A percentile compares a stretch with the other conserved stretches of the same genome.
Conservation (phyloP, 768 basidiomycete species). For the Suillus subaureus region DNA sequence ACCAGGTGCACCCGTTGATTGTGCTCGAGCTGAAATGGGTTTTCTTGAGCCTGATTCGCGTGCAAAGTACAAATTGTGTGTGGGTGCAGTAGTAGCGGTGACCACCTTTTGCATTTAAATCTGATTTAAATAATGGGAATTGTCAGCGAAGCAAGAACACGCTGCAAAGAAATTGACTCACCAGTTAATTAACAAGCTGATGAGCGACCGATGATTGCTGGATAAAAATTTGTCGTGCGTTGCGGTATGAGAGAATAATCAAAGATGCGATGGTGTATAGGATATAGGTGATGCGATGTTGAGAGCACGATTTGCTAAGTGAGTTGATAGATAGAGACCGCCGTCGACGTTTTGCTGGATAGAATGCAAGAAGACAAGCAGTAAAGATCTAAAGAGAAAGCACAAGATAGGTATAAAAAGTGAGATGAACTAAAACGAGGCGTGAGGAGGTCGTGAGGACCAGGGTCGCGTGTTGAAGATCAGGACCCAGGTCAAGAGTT, state of each 20-base stretch:
- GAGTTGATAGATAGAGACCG: conserved; percentile 39
- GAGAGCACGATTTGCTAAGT: conserved; percentile 37
- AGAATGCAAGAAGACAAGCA: conserved; percentile 37
- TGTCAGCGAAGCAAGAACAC: conserved; percentile 16
- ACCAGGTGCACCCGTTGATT: conserved; percentile 38
- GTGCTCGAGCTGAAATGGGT: conserved; percentile 31
- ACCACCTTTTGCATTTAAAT: conserved; percentile 76
- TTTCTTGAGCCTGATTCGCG: conserved; percentile 37
- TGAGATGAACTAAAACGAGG: conserved; percentile 38
- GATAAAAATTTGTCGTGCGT: conserved; percentile 47
- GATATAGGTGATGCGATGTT: conserved; percentile 35
- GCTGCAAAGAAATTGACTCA: conserved; percentile 28
- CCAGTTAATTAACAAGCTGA: conserved; percentile 50
- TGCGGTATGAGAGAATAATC: conserved; percentile 50
- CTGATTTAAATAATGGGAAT: conserved; percentile 31
- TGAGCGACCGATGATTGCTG: conserved; percentile 45
- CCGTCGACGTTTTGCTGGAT: conserved; percentile 40
- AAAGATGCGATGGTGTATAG: conserved; percentile 45
- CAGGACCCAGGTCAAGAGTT: conserved; percentile 29
- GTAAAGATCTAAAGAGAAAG: conserved; percentile 40
- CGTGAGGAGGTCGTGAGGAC: conserved; percentile 62
- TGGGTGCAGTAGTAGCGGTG: conserved; percentile 51
- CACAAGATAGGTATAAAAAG: conserved; percentile 61
- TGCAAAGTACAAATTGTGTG: conserved; percentile 37
- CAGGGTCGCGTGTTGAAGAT: conserved; percentile 42